Base-by-base conservation (phyloP, 2,329 filamentous ascomycete genomes). In the Alternaria longipes region DNA sequence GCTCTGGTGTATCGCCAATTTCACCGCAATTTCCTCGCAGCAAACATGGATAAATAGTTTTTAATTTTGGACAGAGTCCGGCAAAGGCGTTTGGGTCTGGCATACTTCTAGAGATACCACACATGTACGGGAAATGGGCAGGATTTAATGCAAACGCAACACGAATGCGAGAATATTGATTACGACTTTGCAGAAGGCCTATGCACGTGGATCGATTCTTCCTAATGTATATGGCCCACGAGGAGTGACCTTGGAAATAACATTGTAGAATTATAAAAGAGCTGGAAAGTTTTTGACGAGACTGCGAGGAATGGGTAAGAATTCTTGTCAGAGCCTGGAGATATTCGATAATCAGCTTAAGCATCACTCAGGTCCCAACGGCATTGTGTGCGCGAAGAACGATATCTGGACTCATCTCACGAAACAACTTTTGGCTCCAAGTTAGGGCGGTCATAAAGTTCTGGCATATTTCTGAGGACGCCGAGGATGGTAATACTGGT, bases 1-100 rank as follows among this genome's bases (percentile, higher is more conserved):
- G 59, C 12, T 63, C 56, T 7, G 64, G 54, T 8, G 63, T 72
- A 22, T 71, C 68, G 47, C 70, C 70, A 34, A 51, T 72, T 45
- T 67, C 67, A 24, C 54, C 51, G 8, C 51, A 54, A 3, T 42
- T 50, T 4, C 50, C 41, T 4, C 54, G 54, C 3, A 24, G 28
- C 7, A 54, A 22, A 20, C 18, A 38, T 38, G 47, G 8, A 50
- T 49, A 18, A 49, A 5, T 20, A 18, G 14, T 22, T 11, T 8
- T 49, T 18, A 8, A 38, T 11, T 24, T 24, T n/a, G 46, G 46
- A 30, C 30, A 18, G 18, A 5, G 14, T n/a, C 30, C 3, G 16
- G 47, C 38, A 4, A 34, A 44, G 40, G 56, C 12, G 54, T 62
- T 54, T 53, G 56, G 50, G 18, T 38, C n/a, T 18, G 34, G 20